Conservation (phyloP, 768 basidiomycete species). For the Amanita fuliginea region DNA sequence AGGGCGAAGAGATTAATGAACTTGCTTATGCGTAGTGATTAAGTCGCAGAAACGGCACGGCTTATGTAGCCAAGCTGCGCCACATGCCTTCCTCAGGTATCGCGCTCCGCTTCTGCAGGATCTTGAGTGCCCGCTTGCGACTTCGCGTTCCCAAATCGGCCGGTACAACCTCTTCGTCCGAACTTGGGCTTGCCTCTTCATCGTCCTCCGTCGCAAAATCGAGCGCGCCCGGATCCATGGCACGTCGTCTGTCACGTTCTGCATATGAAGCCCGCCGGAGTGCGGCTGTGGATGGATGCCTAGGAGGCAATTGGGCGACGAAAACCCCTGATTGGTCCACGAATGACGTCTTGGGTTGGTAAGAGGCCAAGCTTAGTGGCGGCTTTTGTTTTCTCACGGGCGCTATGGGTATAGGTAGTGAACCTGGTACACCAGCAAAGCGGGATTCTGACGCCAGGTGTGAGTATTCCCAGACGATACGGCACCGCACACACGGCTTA, state of each 20-base stretch:
- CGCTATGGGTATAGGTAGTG: conserved; percentile 55
- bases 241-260: conserved; percentile 52
- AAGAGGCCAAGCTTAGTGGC: conserved; percentile 42
- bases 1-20: not conserved
- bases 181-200: conserved; percentile 28
- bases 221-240: conserved; percentile 59
- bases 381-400: conserved; percentile 22
- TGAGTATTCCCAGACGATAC: not conserved
- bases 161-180: conserved; percentile 16
- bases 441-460: not conserved
- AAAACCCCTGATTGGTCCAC: conserved; percentile 22
- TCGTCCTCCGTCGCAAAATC: conserved; percentile 45
- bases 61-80: conserved; percentile 54
- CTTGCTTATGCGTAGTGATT: not conserved
- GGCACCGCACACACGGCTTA: not conserved
- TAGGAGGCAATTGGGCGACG: conserved; percentile 19
- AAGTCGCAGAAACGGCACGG: not conserved
- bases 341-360: conserved; percentile 40
- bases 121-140: conserved; percentile 50
- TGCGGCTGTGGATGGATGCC: conserved; percentile 30
- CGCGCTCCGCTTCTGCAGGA: conserved; percentile 58
- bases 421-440: conserved; percentile 32
- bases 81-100: conserved; percentile 70
- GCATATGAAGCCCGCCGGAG: conserved; percentile 55
- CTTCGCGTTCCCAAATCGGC: conserved; percentile 23